Evolutionary conservation across 352 stramenopile genomes (phyloP).

Genomic region (Pythium volutum): DNA sequence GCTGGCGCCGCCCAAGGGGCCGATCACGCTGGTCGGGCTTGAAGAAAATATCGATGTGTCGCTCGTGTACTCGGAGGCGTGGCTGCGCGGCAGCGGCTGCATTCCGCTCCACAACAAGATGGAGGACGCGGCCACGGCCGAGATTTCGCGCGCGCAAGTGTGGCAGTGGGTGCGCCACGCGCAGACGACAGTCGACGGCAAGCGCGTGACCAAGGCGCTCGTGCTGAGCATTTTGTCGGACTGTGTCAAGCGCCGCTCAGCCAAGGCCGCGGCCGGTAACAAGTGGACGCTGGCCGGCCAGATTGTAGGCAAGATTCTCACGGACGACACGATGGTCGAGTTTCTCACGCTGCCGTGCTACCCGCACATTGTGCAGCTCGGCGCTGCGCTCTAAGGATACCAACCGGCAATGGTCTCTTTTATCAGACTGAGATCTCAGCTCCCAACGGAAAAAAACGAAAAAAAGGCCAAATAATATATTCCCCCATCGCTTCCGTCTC

Average conservation of each 20-base stretch:
- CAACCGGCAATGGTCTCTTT: no score
- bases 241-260: slow-evolving; percentile 54
- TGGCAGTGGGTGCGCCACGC: slow-evolving; percentile 90
- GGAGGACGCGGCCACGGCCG: slow-evolving; percentile 94
- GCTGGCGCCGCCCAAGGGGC: slow-evolving; percentile 51
- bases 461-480: slow-evolving; percentile 22
- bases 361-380: slow-evolving; percentile 72
- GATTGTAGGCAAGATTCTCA: slow-evolving; percentile 69
- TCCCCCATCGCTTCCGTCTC: not conserved
- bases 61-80: slow-evolving; percentile 93
- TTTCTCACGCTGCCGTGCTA: slow-evolving; percentile 85
- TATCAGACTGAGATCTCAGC: no score
- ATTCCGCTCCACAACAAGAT: slow-evolving; percentile 95
- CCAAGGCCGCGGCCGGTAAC: slow-evolving; percentile 40
- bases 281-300: slow-evolving; percentile 67
- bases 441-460: not conserved
- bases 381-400: slow-evolving; percentile 59
- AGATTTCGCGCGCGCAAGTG: slow-evolving; percentile 93
- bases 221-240: slow-evolving; percentile 63
- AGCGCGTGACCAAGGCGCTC: slow-evolving; percentile 60
- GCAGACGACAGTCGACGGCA: slow-evolving; percentile 64
- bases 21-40: slow-evolving; percentile 85
- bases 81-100: slow-evolving; percentile 91
- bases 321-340: slow-evolving; percentile 73
- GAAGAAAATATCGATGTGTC: slow-evolving; percentile 92